Base-by-base conservation (phyloP, 306 rosid genomes). In the Trifolium fragiferum region DNA sequence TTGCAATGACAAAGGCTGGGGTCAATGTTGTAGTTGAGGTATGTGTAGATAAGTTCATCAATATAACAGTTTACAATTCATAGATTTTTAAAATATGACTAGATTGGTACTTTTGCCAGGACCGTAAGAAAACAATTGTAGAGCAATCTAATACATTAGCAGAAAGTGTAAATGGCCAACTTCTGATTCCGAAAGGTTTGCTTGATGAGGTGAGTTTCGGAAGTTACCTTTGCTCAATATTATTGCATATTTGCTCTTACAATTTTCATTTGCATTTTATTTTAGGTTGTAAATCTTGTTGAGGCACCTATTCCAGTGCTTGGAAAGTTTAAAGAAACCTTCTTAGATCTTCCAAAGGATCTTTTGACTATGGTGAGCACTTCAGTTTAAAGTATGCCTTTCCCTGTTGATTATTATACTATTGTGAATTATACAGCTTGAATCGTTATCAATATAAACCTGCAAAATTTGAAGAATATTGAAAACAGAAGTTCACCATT, bases 301-400 rank as follows among this genome's bases (percentile, higher is more conserved):
- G 98, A 93, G 86, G 90, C 92, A 18, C 98, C 98, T 80, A 78
- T 88, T 80, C 90, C 98, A 25, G 89, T 93, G 70, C 93, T 93
- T 73, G 96, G 98, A 74, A 88, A 87, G 83, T 93, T 91, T 73
- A 68, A 86, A 19, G 92, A 89, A 74, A 83, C 96, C 79, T 93
- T 93, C 87, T 87, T 93, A 75, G 88, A 82, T 78, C 98, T 93
- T 89, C 98, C 98, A 21, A 87, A 87, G 76, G 98, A 91, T 68
- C 98, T 93, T 85, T 82, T 93, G 82, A 88, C 88, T 30, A 93
- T 87, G 97, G 98, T 93, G 77, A 84, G 91, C 23, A 66, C 76
- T 82, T 73, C 21, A n/a, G 38, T 54, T 64, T 46, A 66, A 60
- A 30, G 27, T 58, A 21, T 35, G 41, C 4, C 41, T 76, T 21